Percentiles rank a stretch among this genome's conserved stretches.
phyloP scores from a whole-genome alignment of 306 rosid species.

The Bauhinia variegata region DNA sequence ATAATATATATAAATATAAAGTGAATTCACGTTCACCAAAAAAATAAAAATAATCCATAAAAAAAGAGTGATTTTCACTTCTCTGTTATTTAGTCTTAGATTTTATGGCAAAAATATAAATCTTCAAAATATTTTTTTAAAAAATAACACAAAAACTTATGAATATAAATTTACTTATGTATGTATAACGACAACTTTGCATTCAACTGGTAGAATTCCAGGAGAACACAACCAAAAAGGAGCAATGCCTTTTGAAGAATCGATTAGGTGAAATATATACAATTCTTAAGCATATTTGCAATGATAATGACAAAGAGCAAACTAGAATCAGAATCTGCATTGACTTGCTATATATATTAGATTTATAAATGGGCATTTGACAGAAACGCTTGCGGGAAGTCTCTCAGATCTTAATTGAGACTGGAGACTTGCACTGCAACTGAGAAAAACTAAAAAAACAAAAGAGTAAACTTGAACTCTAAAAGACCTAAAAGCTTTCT shows the following conservation, averaged over 20 bases:
- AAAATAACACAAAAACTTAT: slow-evolving; percentile 3
- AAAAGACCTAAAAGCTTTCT: slow-evolving; percentile 19
- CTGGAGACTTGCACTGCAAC: slow-evolving; percentile 32
- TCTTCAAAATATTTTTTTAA: too few species aligned
- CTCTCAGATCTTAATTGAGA: slow-evolving; percentile 17
- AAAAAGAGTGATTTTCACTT: too few species aligned
- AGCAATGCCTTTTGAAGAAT: slow-evolving; percentile 33
- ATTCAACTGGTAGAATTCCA: too few species aligned
- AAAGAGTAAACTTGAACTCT: slow-evolving; percentile 29
- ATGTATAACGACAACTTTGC: slow-evolving; percentile 36
- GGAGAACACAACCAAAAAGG: slow-evolving; percentile 37
- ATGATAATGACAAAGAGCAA: not conserved
- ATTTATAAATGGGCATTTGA: slow-evolving; percentile 11
- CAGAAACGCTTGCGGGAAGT: slow-evolving; percentile 11
- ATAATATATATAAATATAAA: too few species aligned
- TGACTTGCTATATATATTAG: slow-evolving; percentile 27
- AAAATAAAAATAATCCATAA: too few species aligned
- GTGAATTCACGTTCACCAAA: too few species aligned
- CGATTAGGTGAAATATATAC: slow-evolving; percentile 14
- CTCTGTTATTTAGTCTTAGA: too few species aligned
- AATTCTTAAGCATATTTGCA: slow-evolving; percentile 2
- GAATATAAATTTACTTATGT: slow-evolving; percentile 32
- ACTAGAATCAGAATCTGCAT: slow-evolving; percentile 35
- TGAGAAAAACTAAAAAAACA: slow-evolving; percentile 25
- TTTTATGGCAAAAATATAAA: too few species aligned